These are phyloP conservation scores for Rhododendron henanense DNA, from an alignment of 148 eudicot genomes.

Conservation along the genomic window DNA sequence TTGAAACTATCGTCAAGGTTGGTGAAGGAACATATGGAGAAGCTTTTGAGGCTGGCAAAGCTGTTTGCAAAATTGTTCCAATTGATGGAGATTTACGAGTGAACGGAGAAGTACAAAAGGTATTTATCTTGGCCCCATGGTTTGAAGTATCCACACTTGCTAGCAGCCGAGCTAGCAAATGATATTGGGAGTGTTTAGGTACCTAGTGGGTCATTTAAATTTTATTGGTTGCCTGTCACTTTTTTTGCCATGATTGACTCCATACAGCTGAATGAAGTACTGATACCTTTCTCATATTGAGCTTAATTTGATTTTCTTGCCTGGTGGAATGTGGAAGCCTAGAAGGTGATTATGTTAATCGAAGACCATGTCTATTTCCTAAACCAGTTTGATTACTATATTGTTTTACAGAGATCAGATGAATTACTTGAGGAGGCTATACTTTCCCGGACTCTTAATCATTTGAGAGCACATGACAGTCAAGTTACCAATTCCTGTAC, in stretches of 20 bases:
- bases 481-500: constrained; percentile 51
- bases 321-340: background rate
- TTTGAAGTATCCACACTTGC: background rate
- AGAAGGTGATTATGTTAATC: background rate
- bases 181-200: background rate
- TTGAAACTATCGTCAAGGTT: constrained; percentile 57
- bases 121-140: constrained; percentile 17
- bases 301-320: background rate
- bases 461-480: constrained; percentile 50
- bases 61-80: constrained; percentile 92
- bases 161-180: background rate
- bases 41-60: constrained; percentile 71
- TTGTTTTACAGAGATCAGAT: constrained; percentile 55
- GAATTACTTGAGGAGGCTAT: constrained; percentile 91
- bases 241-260: background rate
- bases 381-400: constrained; percentile 12
- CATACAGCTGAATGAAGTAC: background rate
- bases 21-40: constrained; percentile 99
- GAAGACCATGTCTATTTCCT: constrained; percentile 9
- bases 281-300: background rate
- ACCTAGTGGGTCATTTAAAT: background rate
- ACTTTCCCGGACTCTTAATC: constrained; percentile 78
- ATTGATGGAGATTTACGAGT: constrained; percentile 79
- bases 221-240: background rate
- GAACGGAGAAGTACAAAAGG: constrained; percentile 96